These are phyloP conservation scores for Paragyromitra xinjiangensis DNA, from an alignment of 495 filamentous ascomycete species.

Conservation along the genomic window DNA sequence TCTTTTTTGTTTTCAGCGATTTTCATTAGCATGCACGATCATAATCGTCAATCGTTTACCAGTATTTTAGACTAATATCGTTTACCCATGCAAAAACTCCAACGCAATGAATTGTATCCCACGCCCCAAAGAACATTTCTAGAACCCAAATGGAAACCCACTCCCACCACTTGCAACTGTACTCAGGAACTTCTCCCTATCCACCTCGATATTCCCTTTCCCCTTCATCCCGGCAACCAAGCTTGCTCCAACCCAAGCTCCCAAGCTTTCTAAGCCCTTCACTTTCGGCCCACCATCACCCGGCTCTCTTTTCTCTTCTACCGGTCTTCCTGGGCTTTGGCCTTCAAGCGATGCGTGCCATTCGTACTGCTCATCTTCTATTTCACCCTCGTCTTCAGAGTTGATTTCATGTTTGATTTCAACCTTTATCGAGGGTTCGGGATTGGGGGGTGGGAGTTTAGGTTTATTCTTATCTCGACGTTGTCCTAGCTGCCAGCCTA, in stretches of 20 bases:
- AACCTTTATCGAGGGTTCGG: not conserved
- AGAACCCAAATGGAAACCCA: slow-evolving; percentile 52
- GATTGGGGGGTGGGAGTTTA: slow-evolving; percentile 51
- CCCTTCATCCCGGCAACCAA: slow-evolving; percentile 80
- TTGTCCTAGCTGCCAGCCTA: slow-evolving; percentile 74
- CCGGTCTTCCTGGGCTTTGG: not conserved
- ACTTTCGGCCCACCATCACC: slow-evolving; percentile 64
- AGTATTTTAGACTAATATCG: slow-evolving; percentile 27
- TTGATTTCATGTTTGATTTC: slow-evolving; percentile 55
- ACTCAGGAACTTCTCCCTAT: slow-evolving; percentile 68
- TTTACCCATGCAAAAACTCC: slow-evolving; percentile 31
- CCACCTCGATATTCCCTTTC: slow-evolving; percentile 80
- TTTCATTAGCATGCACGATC: not conserved
- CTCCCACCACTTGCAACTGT: slow-evolving; percentile 52
- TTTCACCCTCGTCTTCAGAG: slow-evolving; percentile 51
- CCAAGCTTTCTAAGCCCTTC: slow-evolving; percentile 81
- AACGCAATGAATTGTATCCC: slow-evolving; percentile 4
- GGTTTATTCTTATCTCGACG: slow-evolving; percentile 51
- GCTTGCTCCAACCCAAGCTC: slow-evolving; percentile 89
- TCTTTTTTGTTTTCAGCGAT: not conserved
- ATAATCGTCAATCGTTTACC: slow-evolving; percentile 9
- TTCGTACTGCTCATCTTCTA: slow-evolving; percentile 15
- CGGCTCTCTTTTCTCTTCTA: not conserved
- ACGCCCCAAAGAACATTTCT: slow-evolving; percentile 1
- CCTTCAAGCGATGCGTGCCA: slow-evolving; percentile 33